Evolutionary conservation across 768 basidiomycete species (phyloP), one percentile per base, ranked within the genome.

Genomic region (Cantharellus cinnabarinus): DNA sequence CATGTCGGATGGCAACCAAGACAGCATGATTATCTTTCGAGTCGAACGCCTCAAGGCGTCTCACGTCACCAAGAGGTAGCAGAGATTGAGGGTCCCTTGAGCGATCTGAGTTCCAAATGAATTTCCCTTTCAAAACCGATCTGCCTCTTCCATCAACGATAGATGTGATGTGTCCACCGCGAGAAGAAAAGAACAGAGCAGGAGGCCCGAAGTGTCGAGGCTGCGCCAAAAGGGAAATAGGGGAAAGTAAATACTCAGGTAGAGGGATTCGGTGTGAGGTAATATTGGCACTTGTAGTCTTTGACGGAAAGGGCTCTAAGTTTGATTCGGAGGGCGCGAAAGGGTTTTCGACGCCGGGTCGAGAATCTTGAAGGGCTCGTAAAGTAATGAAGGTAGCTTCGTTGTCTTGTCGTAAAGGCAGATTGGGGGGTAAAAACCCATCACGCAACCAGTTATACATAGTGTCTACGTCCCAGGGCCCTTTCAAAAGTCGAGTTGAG

Each of bases 391-490:
- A 89, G 2, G 78, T 79, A 0, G 72, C 65, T 44, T 88, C 87
- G 64, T 82, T 81, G 66, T 89, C 88, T 50, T 81, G 75, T 62
- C 85, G 75, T 10, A 89, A 80, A 2, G 88, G 88, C 4, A 90
- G 77, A 66, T 89, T 85, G 0, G 81, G 82, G 2, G 88, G 88
- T 34, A 90, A 73, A 20, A 88, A 68, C 4, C 84, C 85, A 62
- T 90, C 88, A 65, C 83, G 85, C 66, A 85, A 88, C 87, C 87
- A 90, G 3, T 81, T 77, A 66, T 89, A 86, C 87, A 90, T 90
- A 89, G 73, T 34, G 80, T 77, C n/a, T 83, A 75, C 66, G 85
- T 86, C 88, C 88, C 89, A 29, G 87, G 88, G 41, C 88, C 87
- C 89, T 41, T n/a, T n/a, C 2, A 44, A 52, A 35, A 61, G 44